Conservation (phyloP, 139 green algal species). For the Coelastrella sp. region DNA sequence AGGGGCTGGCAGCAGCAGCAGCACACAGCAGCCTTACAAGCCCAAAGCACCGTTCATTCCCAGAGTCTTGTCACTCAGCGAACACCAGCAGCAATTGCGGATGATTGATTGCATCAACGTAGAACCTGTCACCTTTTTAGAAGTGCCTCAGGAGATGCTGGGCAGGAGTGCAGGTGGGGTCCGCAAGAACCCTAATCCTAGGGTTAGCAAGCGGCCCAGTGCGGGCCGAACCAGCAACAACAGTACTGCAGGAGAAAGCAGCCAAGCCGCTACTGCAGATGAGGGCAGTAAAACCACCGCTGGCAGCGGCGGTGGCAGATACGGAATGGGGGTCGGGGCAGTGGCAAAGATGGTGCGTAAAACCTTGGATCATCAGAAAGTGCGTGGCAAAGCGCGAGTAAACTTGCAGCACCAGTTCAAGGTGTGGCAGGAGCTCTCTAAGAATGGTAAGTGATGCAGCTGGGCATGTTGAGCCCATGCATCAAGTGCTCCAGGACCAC, state of each 20-base stretch:
- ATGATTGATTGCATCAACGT: background rate
- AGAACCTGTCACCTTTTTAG: background rate
- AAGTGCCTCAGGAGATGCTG: background rate
- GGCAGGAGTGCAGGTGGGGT: background rate
- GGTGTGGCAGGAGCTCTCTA: background rate
- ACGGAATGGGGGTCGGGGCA: background rate
- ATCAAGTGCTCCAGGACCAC: background rate
- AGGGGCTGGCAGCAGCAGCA: slow-evolving; percentile 1
- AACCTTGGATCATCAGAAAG: background rate
- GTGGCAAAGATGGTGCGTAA: background rate
- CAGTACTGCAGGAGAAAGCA: background rate
- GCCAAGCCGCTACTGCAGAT: background rate
- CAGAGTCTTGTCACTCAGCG: background rate
- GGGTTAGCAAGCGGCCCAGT: background rate
- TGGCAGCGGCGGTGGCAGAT: background rate
- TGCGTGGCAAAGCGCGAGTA: background rate
- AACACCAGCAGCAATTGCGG: background rate
- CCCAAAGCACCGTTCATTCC: background rate
- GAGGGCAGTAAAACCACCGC: background rate
- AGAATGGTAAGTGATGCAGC: background rate
- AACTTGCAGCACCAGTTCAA: background rate
- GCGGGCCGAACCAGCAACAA: background rate
- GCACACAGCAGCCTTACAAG: background rate
- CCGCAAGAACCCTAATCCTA: too few relatives aligned
- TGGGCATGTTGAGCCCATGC: background rate